Base-by-base conservation (phyloP, 208 protist species). In the Vickermania ingenoplastis region DNA sequence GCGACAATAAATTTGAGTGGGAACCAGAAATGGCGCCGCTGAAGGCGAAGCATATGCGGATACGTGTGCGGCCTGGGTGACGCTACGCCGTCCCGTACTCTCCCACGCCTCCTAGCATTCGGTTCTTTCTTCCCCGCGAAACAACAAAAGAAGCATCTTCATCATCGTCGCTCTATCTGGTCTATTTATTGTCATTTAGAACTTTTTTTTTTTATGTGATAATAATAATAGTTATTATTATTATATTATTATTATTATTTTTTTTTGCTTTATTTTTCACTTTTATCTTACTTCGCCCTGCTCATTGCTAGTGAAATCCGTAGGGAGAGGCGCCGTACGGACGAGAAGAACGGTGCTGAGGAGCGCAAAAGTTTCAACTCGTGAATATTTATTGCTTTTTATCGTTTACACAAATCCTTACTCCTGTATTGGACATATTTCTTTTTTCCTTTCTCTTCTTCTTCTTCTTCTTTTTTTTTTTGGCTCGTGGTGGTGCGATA, bases 241-340 rank as follows among this genome's bases (percentile, higher is more conserved):
- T 54, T 67, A 52, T 67, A 56, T 60, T 62, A 30, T 45, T 54
- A 25, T 17, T 64, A 56, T 30, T 29, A 17, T 31, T 30, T n/a
- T 14, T 5, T 36, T 58, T 14, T 36, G 22, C 53, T 58, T 28
- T n/a, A 30, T 31, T 27, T 56, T 57, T 58, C 26, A 26, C 7
- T 50, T 58, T 58, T 28, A 21, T 28, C 26, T 36, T 58, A 14
- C 11, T 28, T 58, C 28, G 22, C 22, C 7, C 50, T 22, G 21
- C 5, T 13, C 55, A 25, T 59, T 45, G 17, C 4, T 26, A 5
- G 7, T 17, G 36, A 48, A n/a, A 48, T 48, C 17, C 17, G 13
- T n/a, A n/a, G n/a, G n/a, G n/a, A n/a, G n/a, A n/a, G 36, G 36
- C 17, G 36, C 7, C 7, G 36, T 17, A 45, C 36, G 17, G 11